These are phyloP conservation scores for Cladorrhinum samala DNA, from an alignment of 495 filamentous ascomycete species.

Conservation along the genomic window DNA sequence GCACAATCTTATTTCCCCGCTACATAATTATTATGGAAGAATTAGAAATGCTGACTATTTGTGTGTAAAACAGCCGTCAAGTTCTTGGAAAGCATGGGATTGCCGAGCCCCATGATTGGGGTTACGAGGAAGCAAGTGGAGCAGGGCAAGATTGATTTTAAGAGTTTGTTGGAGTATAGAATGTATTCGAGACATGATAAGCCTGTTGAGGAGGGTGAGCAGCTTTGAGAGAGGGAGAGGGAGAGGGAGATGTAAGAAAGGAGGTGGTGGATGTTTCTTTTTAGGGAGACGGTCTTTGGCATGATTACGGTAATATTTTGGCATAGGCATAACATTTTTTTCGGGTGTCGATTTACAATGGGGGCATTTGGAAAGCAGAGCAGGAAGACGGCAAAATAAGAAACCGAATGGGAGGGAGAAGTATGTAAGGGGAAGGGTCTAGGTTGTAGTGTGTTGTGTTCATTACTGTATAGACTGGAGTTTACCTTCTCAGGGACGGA, in stretches of 20 bases:
- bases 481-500: no score
- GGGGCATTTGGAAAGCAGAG: no score
- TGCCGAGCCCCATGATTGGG: slow-evolving; percentile 67
- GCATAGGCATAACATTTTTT: no score
- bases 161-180: slow-evolving; percentile 62
- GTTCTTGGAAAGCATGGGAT: slow-evolving; percentile 81
- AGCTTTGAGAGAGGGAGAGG: background rate
- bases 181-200: slow-evolving; percentile 66
- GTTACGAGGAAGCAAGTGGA: slow-evolving; percentile 73
- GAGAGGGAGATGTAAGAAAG: background rate
- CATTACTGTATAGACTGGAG: no score
- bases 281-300: background rate
- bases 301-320: no score
- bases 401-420: no score
- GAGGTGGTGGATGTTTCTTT: background rate
- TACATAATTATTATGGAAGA: no score
- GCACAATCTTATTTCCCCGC: background rate
- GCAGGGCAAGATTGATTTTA: slow-evolving; percentile 62
- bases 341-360: no score
- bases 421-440: no score
- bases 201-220: slow-evolving; percentile 17
- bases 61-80: slow-evolving; percentile 54
- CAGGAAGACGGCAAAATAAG: no score
- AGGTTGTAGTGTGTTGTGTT: no score
- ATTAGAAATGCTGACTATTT: no score